Evolutionary conservation across 2,329 filamentous ascomycete species (phyloP), one percentile per base, ranked within the genome.

Genomic region (Immersiporthe knoxdaviesiana): DNA sequence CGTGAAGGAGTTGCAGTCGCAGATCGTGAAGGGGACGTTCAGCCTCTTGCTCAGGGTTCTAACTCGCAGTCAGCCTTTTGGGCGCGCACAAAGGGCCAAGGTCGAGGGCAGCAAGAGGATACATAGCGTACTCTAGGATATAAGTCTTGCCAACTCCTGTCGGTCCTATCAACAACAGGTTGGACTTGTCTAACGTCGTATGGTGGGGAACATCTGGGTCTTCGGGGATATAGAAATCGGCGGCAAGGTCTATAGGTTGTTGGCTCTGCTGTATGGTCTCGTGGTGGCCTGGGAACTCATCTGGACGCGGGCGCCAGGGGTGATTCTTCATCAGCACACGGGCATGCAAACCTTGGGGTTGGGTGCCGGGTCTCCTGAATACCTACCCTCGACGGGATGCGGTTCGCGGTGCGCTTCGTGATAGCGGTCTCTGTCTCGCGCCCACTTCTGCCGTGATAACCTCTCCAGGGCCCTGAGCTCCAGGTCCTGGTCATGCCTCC

Each of bases 91-190:
- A 63, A 47, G 58, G 24, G n/a, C n/a, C 27, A n/a, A 30, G 44
- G 30, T 44, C 1, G 52, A 30, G 24, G 37, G 32, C 30, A 35
- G 21, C n/a, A 30, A n/a, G 7, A 8, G 11, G 65, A 14, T n/a
- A 18, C 18, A 52, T 16, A 12, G 74, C 85, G 72, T 79, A 89
- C 88, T 90, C 88, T 61, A 94, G 87, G 81, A 99, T 98, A 71
- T 98, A 90, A 0, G 96, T 99, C 82, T 99, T 99, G 18, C 96
- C 96, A 7, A 97, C 94, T 2, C 96, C 96, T 0, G 94, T 97
- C 0, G 96, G 96, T 0, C 96, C 96, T 35, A 98, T 87, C 65
- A 98, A 83, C 56, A 99, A 83, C 54, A 99, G 86, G 77, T 99
- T 99, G 75, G 94, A 97, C 82, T 99, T 99, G 79, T 97, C 94